Conservation (phyloP, 176 grass and related monocot species). For the Raddia distichophylla region DNA sequence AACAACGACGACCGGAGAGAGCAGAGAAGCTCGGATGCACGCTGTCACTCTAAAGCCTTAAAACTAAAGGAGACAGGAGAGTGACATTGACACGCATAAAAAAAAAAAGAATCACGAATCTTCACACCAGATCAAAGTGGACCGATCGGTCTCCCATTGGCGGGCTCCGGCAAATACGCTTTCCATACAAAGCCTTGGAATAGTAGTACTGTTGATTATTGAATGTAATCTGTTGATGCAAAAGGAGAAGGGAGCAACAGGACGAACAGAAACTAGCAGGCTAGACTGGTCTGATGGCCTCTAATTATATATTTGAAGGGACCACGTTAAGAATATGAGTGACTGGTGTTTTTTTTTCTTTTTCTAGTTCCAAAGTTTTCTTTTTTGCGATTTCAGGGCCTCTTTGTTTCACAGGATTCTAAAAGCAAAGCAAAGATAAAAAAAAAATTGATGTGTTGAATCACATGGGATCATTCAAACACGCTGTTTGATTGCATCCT, state of each 20-base stretch:
- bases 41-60: not conserved
- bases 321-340: too few species aligned
- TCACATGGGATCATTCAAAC: too few species aligned
- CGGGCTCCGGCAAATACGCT: not conserved
- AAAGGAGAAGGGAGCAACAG: not conserved
- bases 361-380: too few species aligned
- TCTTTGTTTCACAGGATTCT: too few species aligned
- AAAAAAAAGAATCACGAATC: constrained; percentile 35
- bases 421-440: too few species aligned
- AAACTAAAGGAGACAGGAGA: constrained; percentile 6
- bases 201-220: not conserved
- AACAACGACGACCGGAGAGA: not conserved
- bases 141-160: constrained; percentile 34
- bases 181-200: constrained; percentile 25
- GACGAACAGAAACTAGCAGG: not conserved
- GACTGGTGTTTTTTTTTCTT: too few species aligned
- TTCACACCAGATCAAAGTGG: constrained; percentile 37
- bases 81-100: not conserved
- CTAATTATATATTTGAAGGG: too few species aligned
- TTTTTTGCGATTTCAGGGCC: too few species aligned
- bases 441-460: too few species aligned
- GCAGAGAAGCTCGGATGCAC: not conserved
- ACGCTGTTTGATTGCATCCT: too few species aligned
- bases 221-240: not conserved
- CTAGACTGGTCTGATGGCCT: too few species aligned